Evolutionary conservation across 345 rosid species (phyloP).

Genomic region (Eucalyptus tenuipes): DNA sequence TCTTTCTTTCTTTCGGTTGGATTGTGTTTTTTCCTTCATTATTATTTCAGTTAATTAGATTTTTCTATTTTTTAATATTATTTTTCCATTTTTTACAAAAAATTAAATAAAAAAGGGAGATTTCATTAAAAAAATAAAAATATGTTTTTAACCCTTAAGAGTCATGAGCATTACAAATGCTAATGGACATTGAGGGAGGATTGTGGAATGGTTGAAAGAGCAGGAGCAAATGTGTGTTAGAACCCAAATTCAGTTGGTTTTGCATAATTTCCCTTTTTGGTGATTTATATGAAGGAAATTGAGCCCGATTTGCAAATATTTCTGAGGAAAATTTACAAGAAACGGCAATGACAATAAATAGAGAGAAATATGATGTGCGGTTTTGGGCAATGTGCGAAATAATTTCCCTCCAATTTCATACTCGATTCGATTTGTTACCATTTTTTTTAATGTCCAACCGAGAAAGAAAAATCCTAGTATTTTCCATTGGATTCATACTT

Average conservation of each 20-base stretch:
- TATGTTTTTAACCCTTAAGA: not conserved
- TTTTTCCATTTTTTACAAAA: not conserved
- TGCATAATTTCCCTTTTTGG: not conserved
- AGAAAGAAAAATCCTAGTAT: not conserved
- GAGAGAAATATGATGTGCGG: not conserved
- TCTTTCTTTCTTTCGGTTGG: too few relatives aligned
- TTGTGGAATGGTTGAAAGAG: not conserved
- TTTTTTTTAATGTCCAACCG: not conserved
- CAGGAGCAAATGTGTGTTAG: not conserved
- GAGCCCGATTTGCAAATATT: not conserved
- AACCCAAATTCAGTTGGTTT: not conserved
- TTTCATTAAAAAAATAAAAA: not conserved
- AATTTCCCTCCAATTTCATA: not conserved
- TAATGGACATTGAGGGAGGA: not conserved
- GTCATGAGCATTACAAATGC: not conserved
- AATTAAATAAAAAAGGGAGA: not conserved
- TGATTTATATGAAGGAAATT: not conserved
- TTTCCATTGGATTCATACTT: not conserved
- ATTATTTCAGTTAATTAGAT: fast-evolving
- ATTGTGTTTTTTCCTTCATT: too few relatives aligned
- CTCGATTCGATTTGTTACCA: not conserved
- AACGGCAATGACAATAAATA: not conserved
- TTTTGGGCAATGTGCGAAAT: not conserved
- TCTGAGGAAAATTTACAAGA: not conserved
- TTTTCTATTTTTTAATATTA: too few relatives aligned